These are phyloP conservation scores for Hymenoscyphus fructigenus DNA, from an alignment of 2,329 filamentous ascomycete species.

Conservation along the genomic window DNA sequence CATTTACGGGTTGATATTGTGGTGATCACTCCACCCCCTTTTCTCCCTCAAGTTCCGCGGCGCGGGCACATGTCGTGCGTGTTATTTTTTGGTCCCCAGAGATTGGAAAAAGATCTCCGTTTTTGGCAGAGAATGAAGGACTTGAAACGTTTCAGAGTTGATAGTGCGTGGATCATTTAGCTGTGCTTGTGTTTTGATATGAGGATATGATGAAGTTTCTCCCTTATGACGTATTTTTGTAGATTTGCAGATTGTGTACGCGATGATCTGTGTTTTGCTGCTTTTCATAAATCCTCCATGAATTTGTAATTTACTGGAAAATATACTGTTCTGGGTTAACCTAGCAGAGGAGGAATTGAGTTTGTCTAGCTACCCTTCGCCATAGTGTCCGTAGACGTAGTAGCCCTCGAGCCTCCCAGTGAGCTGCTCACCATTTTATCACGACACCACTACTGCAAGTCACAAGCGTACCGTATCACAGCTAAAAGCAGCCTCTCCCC, in stretches of 20 bases:
- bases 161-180: background rate
- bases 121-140: background rate
- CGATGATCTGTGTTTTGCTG: background rate
- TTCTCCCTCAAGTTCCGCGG: background rate
- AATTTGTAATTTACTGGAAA: background rate
- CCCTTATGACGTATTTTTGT: background rate
- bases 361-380: background rate
- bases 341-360: too few relatives aligned
- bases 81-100: background rate
- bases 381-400: background rate
- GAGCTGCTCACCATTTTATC: too few relatives aligned
- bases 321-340: too few relatives aligned
- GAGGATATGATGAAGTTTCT: background rate
- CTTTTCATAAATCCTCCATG: background rate
- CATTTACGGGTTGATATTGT: background rate
- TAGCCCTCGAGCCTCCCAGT: too few relatives aligned
- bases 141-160: constrained; percentile 5
- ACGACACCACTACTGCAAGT: too few relatives aligned
- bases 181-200: background rate
- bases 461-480: background rate
- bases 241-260: background rate
- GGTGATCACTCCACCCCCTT: constrained; percentile 2
- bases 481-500: background rate
- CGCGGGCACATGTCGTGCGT: background rate
- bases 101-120: background rate